Evolutionary conservation across 495 filamentous ascomycete species (phyloP), one percentile per base, ranked within the genome.

Genomic region (Oleoguttula mirabilis): DNA sequence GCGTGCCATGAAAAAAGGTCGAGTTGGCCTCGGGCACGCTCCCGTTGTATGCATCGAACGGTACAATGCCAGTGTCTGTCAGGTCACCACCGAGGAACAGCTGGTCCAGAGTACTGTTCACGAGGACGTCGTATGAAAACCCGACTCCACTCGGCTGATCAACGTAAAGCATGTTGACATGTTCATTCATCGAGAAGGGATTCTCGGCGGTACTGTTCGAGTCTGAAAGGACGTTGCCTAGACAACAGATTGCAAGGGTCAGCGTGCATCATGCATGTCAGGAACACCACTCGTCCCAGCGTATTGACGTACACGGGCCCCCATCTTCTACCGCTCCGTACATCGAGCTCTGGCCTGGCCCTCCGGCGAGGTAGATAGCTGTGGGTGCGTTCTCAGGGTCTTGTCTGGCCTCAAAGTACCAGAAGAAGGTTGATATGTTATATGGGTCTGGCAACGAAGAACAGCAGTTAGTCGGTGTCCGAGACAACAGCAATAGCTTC

Each of bases 311-410:
- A 32, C 56, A 59, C 19, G 56, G 56, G 2, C 56, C 56, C 17
- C 41, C 41, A 20, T 50, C 47, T 2, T 24, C n/a, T 3, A 25
- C 34, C 14, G 30, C 34, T 1, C 60, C 60, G 12, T 16, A 32
- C 15, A 50, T 28, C 7, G 41, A 44, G 3, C 34, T 36, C 8
- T 39, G 25, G 43, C 32, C 77, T 10, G 76, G 74, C 4, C 77
- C 77, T 41, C 77, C 77, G 60, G 77, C 77, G 51, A 82, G 64
- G 70, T 74, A 82, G 3, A 66, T 49, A 6, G 61, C 58, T 16
- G 61, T 45, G 3, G 65, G 65, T 2, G 65, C 65, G 2, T 51
- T 54, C 19, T 52, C 30, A 4, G 65, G 64, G 39, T 58, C 52
- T 15, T 61, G 24, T 24, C 61, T 40, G 1, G 65, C 62, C 45